A percentile compares a stretch with the other conserved stretches of the same genome.
These are phyloP conservation scores for Quillaja saponaria DNA, from an alignment of 306 rosid genomes.

Conservation along the genomic window DNA sequence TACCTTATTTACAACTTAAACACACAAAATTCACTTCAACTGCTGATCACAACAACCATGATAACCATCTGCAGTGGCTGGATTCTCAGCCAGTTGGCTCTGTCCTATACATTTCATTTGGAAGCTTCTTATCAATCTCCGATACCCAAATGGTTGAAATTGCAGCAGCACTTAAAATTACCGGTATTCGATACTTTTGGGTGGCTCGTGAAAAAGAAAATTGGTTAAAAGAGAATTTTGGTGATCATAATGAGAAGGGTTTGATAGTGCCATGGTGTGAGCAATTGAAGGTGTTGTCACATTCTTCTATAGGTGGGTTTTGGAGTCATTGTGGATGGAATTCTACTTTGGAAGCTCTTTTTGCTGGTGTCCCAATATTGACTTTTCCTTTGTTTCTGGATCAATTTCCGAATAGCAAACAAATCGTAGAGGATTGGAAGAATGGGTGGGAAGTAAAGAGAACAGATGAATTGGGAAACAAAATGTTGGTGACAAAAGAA, in stretches of 20 bases:
- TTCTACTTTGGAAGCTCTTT: slow-evolving; percentile 48
- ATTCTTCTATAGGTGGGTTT: slow-evolving; percentile 46
- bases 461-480: slow-evolving; percentile 14
- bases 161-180: slow-evolving; percentile 36
- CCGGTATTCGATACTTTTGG: slow-evolving; percentile 42
- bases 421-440: slow-evolving; percentile 51
- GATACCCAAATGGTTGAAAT: slow-evolving; percentile 50
- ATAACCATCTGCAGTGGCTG: slow-evolving; percentile 44
- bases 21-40: not conserved
- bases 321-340: slow-evolving; percentile 72
- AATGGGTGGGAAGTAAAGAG: slow-evolving; percentile 39
- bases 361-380: slow-evolving; percentile 49
- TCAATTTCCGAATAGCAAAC: slow-evolving; percentile 47
- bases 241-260: slow-evolving; percentile 30
- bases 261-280: slow-evolving; percentile 60
- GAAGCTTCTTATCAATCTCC: slow-evolving; percentile 54
- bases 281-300: slow-evolving; percentile 53
- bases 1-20: slow-evolving; percentile 36
- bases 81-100: slow-evolving; percentile 57
- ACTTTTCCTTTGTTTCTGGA: slow-evolving; percentile 53
- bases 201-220: slow-evolving; percentile 48
- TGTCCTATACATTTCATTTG: slow-evolving; percentile 60
- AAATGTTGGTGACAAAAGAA: slow-evolving; percentile 24
- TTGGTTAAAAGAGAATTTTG: slow-evolving; percentile 38
- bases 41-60: no score